Evolutionary conservation across 1,139 yeast species (phyloP).

Genomic region (Suhomyces panamericanus): DNA sequence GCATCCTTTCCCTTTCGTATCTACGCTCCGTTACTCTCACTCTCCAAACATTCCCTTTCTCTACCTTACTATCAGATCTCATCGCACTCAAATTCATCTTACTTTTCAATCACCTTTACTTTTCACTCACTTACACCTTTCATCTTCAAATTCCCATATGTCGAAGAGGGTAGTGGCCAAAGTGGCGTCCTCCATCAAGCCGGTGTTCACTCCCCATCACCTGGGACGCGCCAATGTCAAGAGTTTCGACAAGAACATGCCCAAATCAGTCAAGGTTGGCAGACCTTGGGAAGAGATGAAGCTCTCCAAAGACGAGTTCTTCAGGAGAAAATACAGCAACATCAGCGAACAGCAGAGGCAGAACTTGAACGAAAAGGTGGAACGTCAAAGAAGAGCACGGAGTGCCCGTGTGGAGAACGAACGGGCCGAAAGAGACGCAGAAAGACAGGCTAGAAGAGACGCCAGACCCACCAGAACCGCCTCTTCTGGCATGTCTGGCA

Average conservation of each 20-base stretch:
- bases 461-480: neutral
- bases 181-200: conserved; percentile 7
- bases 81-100: too few species aligned
- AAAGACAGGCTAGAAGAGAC: conserved; percentile 42
- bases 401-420: conserved; percentile 14
- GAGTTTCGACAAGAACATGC: conserved; percentile 22
- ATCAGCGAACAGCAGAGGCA: conserved; percentile 31
- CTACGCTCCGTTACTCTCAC: too few species aligned
- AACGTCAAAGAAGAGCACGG: conserved; percentile 32
- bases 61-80: too few species aligned
- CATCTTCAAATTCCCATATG: conserved; percentile 1
- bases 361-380: conserved; percentile 36
- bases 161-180: conserved; percentile 4
- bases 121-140: too few species aligned
- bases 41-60: too few species aligned
- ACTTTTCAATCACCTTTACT: neutral
- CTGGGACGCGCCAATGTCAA: conserved; percentile 15
- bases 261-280: conserved; percentile 14
- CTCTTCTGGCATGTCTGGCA: neutral
- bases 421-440: conserved; percentile 59
- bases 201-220: conserved; percentile 22
- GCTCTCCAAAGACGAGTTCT: conserved; percentile 44
- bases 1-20: too few species aligned
- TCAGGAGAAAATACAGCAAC: conserved; percentile 39
- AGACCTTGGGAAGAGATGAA: conserved; percentile 44